Base-by-base conservation (phyloP, 257 asterid species). In the Solanum microdontum region DNA sequence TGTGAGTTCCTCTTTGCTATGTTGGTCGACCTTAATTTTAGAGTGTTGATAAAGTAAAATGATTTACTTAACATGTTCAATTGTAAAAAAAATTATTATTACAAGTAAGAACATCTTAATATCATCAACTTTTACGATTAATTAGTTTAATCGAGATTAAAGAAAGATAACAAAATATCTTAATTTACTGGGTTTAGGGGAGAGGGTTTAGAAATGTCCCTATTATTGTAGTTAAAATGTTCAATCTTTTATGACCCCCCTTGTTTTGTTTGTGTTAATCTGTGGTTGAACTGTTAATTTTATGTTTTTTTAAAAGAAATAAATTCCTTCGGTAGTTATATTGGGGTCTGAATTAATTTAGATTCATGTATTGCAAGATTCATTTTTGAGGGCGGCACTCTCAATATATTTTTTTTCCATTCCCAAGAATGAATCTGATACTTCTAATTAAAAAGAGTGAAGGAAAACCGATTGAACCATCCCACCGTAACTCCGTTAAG, bases 21-120 rank as follows among this genome's bases (percentile, higher is more conserved):
- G 89, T 90, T 92, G 95, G 94, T 91, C 92, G 84, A 87, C 91
- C 89, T 90, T 87, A 93, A 86, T 91, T 94, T 92, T 94, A 91
- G 96, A 93, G 98, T 94, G 92, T 55, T 91, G 83, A 43, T 88
- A 51, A 94, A 94, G 98, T 83, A 93, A 94, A 80, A 88, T 60
- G 21, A 85, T 26, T 84, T 48, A 77, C 45, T 45, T 48, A 70
- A 4, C 24, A 36, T 11, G 84, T 30, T 37, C 32, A 37, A 34
- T 26, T 69, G 34, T 66, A 28, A 28, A 28, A 28, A 28, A 28
- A 28, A 28, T 28, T 33, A 73, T 34, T 83, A 87, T 84, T 83
- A 89, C 30, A 55, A 55, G 64, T 55, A 17, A 55, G 64, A 55
- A 55, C 64, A 55, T 55, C n/a, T 55, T 55, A 55, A 55, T 55